Percentiles rank a stretch among this genome's conserved stretches.
Evolutionary conservation across 495 filamentous ascomycete species (phyloP).

Genomic region (Podospora sp.): DNA sequence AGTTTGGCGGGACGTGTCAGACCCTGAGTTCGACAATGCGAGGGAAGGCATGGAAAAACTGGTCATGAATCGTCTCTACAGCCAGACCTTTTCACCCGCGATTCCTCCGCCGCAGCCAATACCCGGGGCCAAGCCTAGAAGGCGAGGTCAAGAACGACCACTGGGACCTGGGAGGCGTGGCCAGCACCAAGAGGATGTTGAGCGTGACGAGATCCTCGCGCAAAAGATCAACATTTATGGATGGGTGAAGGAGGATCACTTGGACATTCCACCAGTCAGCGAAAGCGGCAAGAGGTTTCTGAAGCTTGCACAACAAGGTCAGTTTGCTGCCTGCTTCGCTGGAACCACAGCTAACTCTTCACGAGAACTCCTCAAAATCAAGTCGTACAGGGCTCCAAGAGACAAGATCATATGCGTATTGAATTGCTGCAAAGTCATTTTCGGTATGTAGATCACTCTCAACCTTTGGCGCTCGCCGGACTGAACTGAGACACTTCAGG

Average conservation of each 20-base stretch:
- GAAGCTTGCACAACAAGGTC: conserved; percentile 83
- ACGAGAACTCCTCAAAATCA: conserved; percentile 89
- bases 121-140: conserved; percentile 67
- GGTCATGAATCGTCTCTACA: conserved; percentile 97
- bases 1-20: conserved; percentile 93
- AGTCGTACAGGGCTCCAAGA: conserved; percentile 89
- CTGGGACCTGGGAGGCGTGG: conserved; percentile 83
- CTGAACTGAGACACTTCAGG: conserved; percentile 52
- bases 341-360: conserved; percentile 30
- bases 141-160: conserved; percentile 66
- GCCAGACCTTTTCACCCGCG: conserved; percentile 92
- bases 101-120: conserved; percentile 82
- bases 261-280: conserved; percentile 88
- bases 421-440: conserved; percentile 99
- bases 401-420: conserved; percentile 98
- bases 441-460: conserved; percentile 61
- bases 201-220: conserved; percentile 89
- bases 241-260: conserved; percentile 91
- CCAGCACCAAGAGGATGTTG: conserved; percentile 98
- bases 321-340: conserved; percentile 21
- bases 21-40: conserved; percentile 97
- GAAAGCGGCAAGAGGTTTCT: conserved; percentile 86
- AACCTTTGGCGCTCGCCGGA: not conserved
- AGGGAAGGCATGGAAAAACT: conserved; percentile 99
- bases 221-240: conserved; percentile 97